Evolutionary conservation across 768 basidiomycete species (phyloP).

Genomic region (Podaxis sp.): DNA sequence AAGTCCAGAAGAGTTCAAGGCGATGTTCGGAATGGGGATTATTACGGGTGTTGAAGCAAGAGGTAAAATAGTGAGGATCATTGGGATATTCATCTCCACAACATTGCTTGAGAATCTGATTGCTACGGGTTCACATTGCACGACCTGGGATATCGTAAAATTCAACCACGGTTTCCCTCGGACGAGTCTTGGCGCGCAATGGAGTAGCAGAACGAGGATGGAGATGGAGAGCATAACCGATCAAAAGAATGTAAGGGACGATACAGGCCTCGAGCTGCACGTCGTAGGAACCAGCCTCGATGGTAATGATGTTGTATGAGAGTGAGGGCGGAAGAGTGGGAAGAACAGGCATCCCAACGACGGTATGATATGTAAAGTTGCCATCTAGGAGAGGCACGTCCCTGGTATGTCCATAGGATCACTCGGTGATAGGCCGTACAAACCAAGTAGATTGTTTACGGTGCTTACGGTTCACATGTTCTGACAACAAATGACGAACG

Average conservation of each 20-base stretch:
- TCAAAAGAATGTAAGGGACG: slow-evolving; percentile 20
- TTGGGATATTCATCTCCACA: slow-evolving; percentile 30
- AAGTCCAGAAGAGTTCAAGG: slow-evolving; percentile 34
- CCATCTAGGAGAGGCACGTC: not conserved
- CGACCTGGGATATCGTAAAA: slow-evolving; percentile 32
- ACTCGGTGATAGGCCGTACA: slow-evolving; percentile 3
- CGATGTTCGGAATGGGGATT: slow-evolving; percentile 38
- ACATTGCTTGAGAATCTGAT: slow-evolving; percentile 40
- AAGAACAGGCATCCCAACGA: slow-evolving; percentile 4
- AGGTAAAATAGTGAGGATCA: slow-evolving; percentile 48
- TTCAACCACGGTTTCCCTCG: slow-evolving; percentile 17
- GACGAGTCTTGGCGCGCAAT: slow-evolving; percentile 15
- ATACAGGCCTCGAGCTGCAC: slow-evolving; percentile 20
- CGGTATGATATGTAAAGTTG: slow-evolving; percentile 7
- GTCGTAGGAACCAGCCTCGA: slow-evolving; percentile 29
- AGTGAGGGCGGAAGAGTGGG: slow-evolving; percentile 13
- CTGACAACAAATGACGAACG: not conserved
- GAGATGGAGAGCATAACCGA: slow-evolving; percentile 23
- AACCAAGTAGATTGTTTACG: slow-evolving; percentile 4
- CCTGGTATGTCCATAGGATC: slow-evolving; percentile 1
- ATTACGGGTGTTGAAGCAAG: slow-evolving; percentile 45
- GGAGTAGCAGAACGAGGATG: slow-evolving; percentile 27
- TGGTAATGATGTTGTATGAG: slow-evolving; percentile 14
- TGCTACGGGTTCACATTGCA: slow-evolving; percentile 49
- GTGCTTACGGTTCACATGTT: slow-evolving; percentile 5